Evolutionary conservation across 495 filamentous ascomycete species (phyloP), one percentile per base, ranked within the genome.

Genomic region (Tuber indicum): DNA sequence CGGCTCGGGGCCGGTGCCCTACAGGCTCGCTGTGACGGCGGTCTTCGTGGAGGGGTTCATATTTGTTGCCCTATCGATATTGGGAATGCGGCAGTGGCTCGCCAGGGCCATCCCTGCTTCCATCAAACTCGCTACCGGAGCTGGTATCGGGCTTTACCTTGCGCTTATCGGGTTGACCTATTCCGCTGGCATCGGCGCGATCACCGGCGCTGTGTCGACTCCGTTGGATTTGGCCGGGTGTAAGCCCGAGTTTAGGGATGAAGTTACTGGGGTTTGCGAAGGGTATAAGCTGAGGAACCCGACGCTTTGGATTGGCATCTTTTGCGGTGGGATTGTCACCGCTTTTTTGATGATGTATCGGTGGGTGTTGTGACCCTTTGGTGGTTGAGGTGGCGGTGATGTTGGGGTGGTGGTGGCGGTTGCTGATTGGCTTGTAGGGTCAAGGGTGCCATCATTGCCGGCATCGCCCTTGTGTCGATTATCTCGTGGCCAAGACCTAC

Each of bases 61-160:
- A 72, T 84, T 84, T 58, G 77, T 90, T 73, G 88, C 84, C 6
- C 86, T 96, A 32, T 92, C 92, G 1, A 81, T 94, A 21, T 84
- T 93, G 46, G 92, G 92, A 39, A 88, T 94, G 84, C 89, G 92
- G 17, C 92, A 95, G 83, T 94, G 92, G 92, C 87, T 95, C 43
- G 92, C 92, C 2, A 89, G 92, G 72, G 88, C 90, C 58, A 91
- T 95, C 41, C 92, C 92, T 1, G 87, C 88, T 41, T 92, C 90
- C 71, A 92, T 95, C 83, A 95, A 95, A 84, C 89, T 94, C 62
- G 92, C 92, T n/a, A 92, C 91, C 42, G 92, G 92, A 71, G 91
- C 91, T 16, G 92, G 92, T 70, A 95, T 94, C 73, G 92, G 92
- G 7, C 85, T 95, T 19, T 94, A 94, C 82, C 87, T 95, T 49